These are phyloP conservation scores for Sporisorium iseilematis-ciliati DNA, from an alignment of 1,284 basidiomycete species.

Conservation along the genomic window DNA sequence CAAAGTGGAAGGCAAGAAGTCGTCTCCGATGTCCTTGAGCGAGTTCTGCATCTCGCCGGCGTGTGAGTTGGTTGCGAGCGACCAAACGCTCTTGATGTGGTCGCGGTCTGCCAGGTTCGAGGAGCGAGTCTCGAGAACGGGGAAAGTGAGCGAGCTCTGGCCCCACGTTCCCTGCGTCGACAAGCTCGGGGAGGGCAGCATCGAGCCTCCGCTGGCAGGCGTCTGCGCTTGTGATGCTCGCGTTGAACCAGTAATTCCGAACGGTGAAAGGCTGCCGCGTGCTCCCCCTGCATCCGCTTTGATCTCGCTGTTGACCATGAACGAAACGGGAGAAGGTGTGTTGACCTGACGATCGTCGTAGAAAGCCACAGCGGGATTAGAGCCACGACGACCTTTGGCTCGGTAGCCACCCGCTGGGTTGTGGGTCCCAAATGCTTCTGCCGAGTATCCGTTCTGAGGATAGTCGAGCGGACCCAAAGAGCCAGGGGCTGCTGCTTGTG, in stretches of 20 bases:
- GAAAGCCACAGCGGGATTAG: constrained; percentile 55
- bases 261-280: constrained; percentile 37
- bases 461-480: constrained; percentile 47
- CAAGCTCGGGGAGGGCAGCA: constrained; percentile 54
- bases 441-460: constrained; percentile 31
- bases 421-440: constrained; percentile 29
- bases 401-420: constrained; percentile 27
- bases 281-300: constrained; percentile 31
- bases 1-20: constrained; percentile 57
- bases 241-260: constrained; percentile 32
- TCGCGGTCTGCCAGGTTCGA: constrained; percentile 46
- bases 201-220: constrained; percentile 43
- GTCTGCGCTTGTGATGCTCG: constrained; percentile 44
- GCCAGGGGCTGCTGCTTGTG: constrained; percentile 25
- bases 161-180: constrained; percentile 58
- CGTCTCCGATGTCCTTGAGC: constrained; percentile 58
- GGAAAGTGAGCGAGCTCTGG: constrained; percentile 59
- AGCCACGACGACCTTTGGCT: constrained; percentile 39
- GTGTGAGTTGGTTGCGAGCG: constrained; percentile 50
- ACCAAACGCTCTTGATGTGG: constrained; percentile 64
- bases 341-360: constrained; percentile 39
- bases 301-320: constrained; percentile 66
- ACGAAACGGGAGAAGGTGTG: constrained; percentile 60
- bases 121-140: constrained; percentile 45
- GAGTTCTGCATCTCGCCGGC: constrained; percentile 57